A percentile compares a stretch with the other conserved stretches of the same genome.
phyloP scores from a whole-genome alignment of 495 filamentous ascomycete species.

The Cairneyella variabilis region DNA sequence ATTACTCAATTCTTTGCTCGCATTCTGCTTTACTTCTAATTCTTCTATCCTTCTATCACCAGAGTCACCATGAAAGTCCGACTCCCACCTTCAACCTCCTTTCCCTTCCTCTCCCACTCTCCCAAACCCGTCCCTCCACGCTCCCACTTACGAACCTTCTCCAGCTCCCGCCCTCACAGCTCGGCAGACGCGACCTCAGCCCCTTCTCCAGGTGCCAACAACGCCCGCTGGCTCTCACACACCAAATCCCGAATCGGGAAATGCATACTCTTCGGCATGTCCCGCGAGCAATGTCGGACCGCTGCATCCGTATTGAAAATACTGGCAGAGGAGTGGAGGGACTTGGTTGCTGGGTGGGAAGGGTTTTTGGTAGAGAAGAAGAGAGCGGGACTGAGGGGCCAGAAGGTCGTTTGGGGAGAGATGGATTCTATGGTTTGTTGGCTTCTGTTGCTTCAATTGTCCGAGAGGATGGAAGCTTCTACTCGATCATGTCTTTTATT shows the following conservation, averaged over 20 bases:
- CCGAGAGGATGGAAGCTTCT: background rate
- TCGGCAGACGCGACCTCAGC: too few species aligned
- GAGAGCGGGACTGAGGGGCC: conserved; percentile 62
- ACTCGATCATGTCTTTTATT: too few species aligned
- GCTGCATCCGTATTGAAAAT: conserved; percentile 58
- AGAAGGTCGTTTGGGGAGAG: conserved; percentile 85
- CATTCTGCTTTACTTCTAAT: too few species aligned
- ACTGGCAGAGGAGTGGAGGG: conserved; percentile 71
- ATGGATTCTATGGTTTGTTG: conserved; percentile 60
- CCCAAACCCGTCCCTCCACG: conserved; percentile 7
- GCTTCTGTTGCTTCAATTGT: conserved; percentile 7
- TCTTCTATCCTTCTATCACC: too few species aligned
- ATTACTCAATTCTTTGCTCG: too few species aligned
- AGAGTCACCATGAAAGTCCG: conserved; percentile 17
- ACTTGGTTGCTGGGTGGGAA: conserved; percentile 70
- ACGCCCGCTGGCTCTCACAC: conserved; percentile 65
- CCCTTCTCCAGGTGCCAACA: too few species aligned
- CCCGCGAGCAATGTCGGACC: conserved; percentile 51
- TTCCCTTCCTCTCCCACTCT: conserved; percentile 2
- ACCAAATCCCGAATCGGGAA: conserved; percentile 72
- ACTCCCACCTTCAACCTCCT: conserved; percentile 1
- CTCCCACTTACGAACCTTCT: too few species aligned
- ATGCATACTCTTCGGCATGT: conserved; percentile 78
- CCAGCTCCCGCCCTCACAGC: too few species aligned
- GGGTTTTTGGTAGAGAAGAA: conserved; percentile 71